phyloP scores from a whole-genome alignment of 345 rosid genomes.

The Eucalyptus coolabah region DNA sequence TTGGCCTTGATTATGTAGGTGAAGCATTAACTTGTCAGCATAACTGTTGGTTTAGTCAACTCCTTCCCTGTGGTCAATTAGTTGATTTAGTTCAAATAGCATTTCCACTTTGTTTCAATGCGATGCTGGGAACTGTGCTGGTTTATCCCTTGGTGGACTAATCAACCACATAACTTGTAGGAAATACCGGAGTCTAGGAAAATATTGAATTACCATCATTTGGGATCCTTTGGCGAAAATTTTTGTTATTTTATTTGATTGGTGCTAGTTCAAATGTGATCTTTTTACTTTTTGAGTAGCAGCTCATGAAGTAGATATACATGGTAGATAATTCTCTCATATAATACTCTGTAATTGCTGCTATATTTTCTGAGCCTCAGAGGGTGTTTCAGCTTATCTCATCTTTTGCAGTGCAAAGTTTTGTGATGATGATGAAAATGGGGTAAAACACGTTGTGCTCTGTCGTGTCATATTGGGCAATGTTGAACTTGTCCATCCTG shows the following conservation, averaged over 20 bases:
- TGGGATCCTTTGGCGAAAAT: neutral
- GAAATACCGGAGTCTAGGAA: neutral
- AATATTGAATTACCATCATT: neutral
- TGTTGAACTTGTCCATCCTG: slow-evolving; percentile 57
- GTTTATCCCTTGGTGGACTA: neutral
- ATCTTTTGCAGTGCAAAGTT: slow-evolving; percentile 53
- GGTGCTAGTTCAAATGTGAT: neutral
- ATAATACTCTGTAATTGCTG: neutral
- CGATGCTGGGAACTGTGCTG: neutral
- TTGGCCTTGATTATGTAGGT: neutral
- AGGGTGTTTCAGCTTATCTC: neutral
- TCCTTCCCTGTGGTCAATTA: neutral
- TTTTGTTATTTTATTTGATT: neutral
- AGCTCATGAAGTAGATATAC: neutral
- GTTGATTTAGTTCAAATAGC: neutral
- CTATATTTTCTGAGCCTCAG: neutral
- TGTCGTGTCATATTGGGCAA: slow-evolving; percentile 91
- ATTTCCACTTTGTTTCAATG: neutral
- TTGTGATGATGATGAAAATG: slow-evolving; percentile 91
- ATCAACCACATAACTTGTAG: neutral
- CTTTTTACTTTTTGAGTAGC: neutral
- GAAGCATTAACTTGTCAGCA: neutral
- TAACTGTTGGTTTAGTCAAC: neutral
- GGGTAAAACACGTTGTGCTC: slow-evolving; percentile 45
- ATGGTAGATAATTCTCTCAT: neutral